Evolutionary conservation across 106 monocot genomes (phyloP), one percentile per base, ranked within the genome.

Genomic region (Dendrobium catenatum): DNA sequence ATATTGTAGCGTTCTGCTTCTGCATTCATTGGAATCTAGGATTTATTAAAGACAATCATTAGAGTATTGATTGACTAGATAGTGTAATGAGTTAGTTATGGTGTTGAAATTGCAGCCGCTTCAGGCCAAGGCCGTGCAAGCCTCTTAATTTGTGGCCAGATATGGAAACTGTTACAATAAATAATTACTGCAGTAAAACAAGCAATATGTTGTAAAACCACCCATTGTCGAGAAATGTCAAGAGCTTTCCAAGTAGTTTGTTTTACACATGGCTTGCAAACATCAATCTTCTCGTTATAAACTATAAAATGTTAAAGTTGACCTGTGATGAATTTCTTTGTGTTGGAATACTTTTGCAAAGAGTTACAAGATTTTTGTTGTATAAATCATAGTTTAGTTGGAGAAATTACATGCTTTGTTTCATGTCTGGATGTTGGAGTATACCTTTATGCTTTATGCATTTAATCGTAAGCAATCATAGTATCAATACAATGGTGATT

Each of bases 181-280:
- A n/a, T 68, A 79, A 64, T 46, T 79, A 11, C n/a, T 68, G 43
- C 68, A 79, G 67, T 42, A 68, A 11, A 68, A 79, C 79, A 79
- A 79, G 43, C 79, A 68, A 64, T 47, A 79, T 33, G 68, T 67
- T 17, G 79, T 79, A 1, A 10, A 79, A 17, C 67, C 67, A 27
- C 79, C 66, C 68, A 68, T 68, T 4, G 66, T 79, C 4, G 79
- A 68, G 67, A 68, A 20, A 26, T 79, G 67, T 26, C 79, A 79
- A 46, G 79, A 79, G 42, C 13, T 67, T 10, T 79, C 79, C 2
- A 79, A 79, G 29, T 2, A 79, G 79, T 26, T 64, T 79, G 29
- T 68, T 79, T 68, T 79, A 79, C 67, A 79, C 79, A 8, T 68
- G 79, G 20, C 44, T 68, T 2, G 79, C 79, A 22, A 79, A 26